These are phyloP conservation scores for Theobroma cacao DNA, from an alignment of 345 rosid species.

Conservation along the genomic window DNA sequence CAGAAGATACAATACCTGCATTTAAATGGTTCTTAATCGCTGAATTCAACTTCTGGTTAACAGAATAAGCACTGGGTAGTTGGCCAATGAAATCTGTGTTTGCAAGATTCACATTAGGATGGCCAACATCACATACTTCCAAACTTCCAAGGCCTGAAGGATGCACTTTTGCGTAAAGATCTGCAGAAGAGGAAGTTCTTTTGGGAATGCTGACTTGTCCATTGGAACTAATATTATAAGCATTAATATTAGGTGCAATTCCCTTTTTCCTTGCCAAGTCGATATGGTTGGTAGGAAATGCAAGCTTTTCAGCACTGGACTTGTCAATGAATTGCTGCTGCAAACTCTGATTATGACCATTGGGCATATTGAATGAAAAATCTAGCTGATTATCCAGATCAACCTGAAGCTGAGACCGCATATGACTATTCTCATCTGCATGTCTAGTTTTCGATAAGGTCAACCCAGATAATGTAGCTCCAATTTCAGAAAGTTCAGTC, in stretches of 20 bases:
- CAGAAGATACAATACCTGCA: slow-evolving; percentile 39
- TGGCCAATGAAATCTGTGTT: slow-evolving; percentile 37
- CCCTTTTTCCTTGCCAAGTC: slow-evolving; percentile 47
- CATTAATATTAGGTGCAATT: slow-evolving; percentile 33
- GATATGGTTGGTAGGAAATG: slow-evolving; percentile 41
- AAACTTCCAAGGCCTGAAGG: slow-evolving; percentile 48
- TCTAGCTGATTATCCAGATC: slow-evolving; percentile 40
- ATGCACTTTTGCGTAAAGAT: slow-evolving; percentile 51
- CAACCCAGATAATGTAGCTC: slow-evolving; percentile 54
- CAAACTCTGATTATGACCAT: slow-evolving; percentile 45
- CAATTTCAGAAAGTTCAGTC: slow-evolving; percentile 53
- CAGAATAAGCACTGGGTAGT: slow-evolving; percentile 42
- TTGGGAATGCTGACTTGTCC: slow-evolving; percentile 57
- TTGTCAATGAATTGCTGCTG: slow-evolving; percentile 48
- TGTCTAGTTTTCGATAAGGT: slow-evolving; percentile 49
- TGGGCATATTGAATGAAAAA: slow-evolving; percentile 44
- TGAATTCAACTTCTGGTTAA: slow-evolving; percentile 45
- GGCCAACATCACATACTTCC: slow-evolving; percentile 43
- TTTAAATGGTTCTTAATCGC: slow-evolving; percentile 36
- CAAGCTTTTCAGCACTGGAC: slow-evolving; percentile 41
- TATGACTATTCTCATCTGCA: slow-evolving; percentile 35
- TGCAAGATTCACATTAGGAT: slow-evolving; percentile 39
- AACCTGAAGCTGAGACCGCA: slow-evolving; percentile 42
- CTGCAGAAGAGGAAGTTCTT: slow-evolving; percentile 63
- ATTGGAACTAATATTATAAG: slow-evolving; percentile 40